Conservation (phyloP, 345 rosid species). For the Syzygium grande region DNA sequence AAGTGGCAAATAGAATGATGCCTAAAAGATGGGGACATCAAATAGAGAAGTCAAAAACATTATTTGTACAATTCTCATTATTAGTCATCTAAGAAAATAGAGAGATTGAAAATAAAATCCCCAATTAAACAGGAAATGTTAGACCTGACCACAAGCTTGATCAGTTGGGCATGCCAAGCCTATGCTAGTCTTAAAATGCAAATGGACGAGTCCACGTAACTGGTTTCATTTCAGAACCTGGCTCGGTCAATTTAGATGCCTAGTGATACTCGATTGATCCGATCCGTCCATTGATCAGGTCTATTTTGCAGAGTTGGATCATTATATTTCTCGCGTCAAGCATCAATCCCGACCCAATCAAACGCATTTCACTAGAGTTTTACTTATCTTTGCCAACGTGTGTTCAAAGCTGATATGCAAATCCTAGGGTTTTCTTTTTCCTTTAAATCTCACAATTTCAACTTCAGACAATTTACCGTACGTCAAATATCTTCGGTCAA, state of each 20-base stretch:
- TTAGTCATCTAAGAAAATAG: background rate
- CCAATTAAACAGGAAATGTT: background rate
- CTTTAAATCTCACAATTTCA: background rate
- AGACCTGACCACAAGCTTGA: background rate
- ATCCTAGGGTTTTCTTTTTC: no score
- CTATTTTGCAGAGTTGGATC: background rate
- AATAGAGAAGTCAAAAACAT: background rate
- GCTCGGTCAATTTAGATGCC: background rate
- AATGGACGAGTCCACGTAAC: background rate
- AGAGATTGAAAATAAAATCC: background rate
- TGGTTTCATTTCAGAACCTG: background rate
- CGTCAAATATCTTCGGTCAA: background rate
- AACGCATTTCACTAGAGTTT: background rate
- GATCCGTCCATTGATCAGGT: background rate
- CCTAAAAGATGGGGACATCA: background rate
- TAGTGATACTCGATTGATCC: background rate
- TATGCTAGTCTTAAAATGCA: background rate
- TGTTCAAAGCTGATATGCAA: no score
- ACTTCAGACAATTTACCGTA: background rate
- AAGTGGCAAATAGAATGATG: background rate
- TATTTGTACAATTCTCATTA: background rate
- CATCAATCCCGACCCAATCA: background rate
- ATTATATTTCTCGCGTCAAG: background rate
- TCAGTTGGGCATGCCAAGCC: background rate
- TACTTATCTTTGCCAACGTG: no score